Evolutionary conservation across 73 alveolate genomes (phyloP).

Genomic region (Durusdinium trenchii): DNA sequence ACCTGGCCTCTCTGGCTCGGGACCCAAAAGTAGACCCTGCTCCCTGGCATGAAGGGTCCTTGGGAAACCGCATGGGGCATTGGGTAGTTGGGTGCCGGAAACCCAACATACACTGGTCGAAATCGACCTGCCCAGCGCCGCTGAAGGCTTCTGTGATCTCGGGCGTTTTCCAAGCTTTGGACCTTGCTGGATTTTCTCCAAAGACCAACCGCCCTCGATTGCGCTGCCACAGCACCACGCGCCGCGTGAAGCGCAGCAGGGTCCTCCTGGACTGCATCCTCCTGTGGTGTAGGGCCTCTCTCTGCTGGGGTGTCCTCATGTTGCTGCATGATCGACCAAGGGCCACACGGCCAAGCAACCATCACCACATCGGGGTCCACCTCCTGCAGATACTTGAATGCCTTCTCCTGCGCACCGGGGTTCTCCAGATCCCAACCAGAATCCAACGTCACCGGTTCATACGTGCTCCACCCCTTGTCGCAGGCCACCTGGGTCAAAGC

Average conservation of each 20-base stretch:
- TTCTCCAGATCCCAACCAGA: neutral
- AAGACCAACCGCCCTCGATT: neutral
- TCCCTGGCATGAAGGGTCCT: too few relatives aligned
- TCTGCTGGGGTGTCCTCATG: neutral
- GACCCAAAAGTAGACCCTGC: too few relatives aligned
- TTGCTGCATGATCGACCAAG: neutral
- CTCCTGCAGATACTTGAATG: neutral
- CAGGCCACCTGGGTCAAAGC: neutral
- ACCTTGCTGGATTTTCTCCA: neutral
- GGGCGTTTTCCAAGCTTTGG: neutral
- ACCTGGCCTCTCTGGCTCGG: too few relatives aligned
- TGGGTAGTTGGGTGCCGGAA: neutral
- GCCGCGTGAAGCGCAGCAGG: neutral
- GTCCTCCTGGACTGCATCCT: neutral
- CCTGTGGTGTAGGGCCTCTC: neutral
- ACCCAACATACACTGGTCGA: conserved; percentile 18
- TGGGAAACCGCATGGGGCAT: too few relatives aligned
- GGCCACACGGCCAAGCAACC: neutral
- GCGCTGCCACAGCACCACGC: conserved; percentile 36
- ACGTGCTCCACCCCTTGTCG: neutral
- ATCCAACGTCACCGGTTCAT: conserved; percentile 8
- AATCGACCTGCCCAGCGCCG: neutral
- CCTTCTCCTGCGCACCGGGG: neutral
- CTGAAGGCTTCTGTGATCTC: neutral
- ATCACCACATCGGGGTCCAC: conserved; percentile 17